These are phyloP conservation scores for Arthroderma uncinatum DNA, from an alignment of 2,329 filamentous ascomycete genomes.

Conservation along the genomic window DNA sequence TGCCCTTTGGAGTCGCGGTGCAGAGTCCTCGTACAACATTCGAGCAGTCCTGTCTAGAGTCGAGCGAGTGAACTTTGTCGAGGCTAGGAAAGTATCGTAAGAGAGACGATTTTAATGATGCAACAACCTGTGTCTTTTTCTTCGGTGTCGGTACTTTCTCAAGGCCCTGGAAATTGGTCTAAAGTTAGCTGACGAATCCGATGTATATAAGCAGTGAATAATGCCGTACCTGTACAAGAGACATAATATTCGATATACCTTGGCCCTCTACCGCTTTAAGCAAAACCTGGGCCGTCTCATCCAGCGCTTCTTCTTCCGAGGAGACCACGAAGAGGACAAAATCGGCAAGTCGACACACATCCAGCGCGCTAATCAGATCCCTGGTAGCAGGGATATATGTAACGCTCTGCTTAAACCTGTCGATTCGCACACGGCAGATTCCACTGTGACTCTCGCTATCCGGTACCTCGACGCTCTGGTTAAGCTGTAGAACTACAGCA, in stretches of 20 bases:
- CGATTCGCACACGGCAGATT: slow-evolving; percentile 56
- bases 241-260: slow-evolving; percentile 85
- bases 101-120: slow-evolving; percentile 83
- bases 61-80: slow-evolving; percentile 81
- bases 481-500: slow-evolving; percentile 58
- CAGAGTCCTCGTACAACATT: slow-evolving; percentile 87
- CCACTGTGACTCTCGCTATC: slow-evolving; percentile 49
- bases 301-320: slow-evolving; percentile 63
- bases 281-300: slow-evolving; percentile 72
- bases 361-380: slow-evolving; percentile 65
- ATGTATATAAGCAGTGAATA: background rate
- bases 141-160: slow-evolving; percentile 70
- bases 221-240: slow-evolving; percentile 53
- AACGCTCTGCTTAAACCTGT: slow-evolving; percentile 89
- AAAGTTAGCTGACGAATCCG: background rate
- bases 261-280: slow-evolving; percentile 83
- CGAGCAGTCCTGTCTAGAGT: slow-evolving; percentile 78
- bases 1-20: slow-evolving; percentile 81
- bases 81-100: slow-evolving; percentile 87
- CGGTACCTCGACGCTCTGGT: slow-evolving; percentile 68
- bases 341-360: slow-evolving; percentile 79
- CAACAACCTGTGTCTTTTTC: slow-evolving; percentile 60
- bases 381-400: slow-evolving; percentile 68
- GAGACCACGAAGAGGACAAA: slow-evolving; percentile 83
- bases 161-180: slow-evolving; percentile 40